Percentiles rank a stretch among this genome's conserved stretches.
Conservation (phyloP, 1,284 basidiomycete species). For the Pulchroboletus neoregius region DNA sequence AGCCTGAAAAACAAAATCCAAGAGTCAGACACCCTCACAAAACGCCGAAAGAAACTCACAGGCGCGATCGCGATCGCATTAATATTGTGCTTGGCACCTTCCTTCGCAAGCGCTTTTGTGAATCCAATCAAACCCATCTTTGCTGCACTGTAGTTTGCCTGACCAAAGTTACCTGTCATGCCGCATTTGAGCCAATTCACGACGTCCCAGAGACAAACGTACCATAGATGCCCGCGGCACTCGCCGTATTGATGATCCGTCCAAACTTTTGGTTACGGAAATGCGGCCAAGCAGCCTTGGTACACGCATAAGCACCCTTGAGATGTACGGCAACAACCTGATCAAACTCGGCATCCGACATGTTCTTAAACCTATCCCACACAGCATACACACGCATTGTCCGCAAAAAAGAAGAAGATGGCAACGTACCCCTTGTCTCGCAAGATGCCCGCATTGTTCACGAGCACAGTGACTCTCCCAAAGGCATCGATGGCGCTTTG, state of each 20-base stretch:
- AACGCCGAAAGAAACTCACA: slow-evolving; percentile 42
- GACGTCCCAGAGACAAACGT: slow-evolving; percentile 11
- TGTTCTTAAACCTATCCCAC: slow-evolving; percentile 76
- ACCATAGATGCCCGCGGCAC: slow-evolving; percentile 84
- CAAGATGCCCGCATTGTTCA: slow-evolving; percentile 98
- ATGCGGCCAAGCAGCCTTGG: slow-evolving; percentile 94
- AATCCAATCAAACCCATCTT: slow-evolving; percentile 91
- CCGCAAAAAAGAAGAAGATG: background rate
- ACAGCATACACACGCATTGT: background rate
- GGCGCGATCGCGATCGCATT: slow-evolving; percentile 87
- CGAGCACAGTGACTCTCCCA: slow-evolving; percentile 77
- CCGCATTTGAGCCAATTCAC: background rate
- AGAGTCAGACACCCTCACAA: background rate
- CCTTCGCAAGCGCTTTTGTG: slow-evolving; percentile 87
- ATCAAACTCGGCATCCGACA: slow-evolving; percentile 88
- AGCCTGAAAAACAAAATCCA: slow-evolving; percentile 46
- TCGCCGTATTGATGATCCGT: slow-evolving; percentile 89
- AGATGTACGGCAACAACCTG: slow-evolving; percentile 87
- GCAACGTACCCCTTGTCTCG: slow-evolving; percentile 68
- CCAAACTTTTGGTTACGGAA: slow-evolving; percentile 96
- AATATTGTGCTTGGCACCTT: slow-evolving; percentile 94
- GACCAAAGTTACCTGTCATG: slow-evolving; percentile 86
- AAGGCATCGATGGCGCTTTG: slow-evolving; percentile 86
- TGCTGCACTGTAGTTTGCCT: slow-evolving; percentile 89
- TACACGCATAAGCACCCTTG: slow-evolving; percentile 93